These are phyloP conservation scores for Auricularia sp. DNA, from an alignment of 768 basidiomycete genomes.

Conservation along the genomic window DNA sequence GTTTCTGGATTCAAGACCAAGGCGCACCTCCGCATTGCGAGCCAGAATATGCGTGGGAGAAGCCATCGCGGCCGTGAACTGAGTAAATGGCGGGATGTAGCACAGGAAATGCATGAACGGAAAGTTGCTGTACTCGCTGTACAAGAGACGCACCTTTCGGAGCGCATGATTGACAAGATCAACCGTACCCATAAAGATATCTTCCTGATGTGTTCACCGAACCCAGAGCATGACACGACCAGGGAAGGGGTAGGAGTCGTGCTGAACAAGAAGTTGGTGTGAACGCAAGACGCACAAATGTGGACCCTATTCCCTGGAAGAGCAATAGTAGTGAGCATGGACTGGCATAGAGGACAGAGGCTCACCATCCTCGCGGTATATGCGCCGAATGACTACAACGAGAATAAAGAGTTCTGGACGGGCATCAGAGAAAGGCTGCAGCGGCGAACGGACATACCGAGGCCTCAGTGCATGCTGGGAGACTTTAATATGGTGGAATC, in stretches of 20 bases:
- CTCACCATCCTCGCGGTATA: neutral
- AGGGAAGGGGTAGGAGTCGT: neutral
- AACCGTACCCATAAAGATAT: neutral
- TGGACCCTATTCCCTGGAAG: neutral
- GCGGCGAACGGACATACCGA: neutral
- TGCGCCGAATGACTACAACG: neutral
- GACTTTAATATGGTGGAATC: no score
- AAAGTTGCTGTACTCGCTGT: neutral
- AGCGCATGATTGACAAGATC: neutral
- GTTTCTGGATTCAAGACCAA: no score
- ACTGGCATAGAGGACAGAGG: neutral
- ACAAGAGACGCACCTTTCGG: neutral
- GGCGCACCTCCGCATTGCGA: neutral
- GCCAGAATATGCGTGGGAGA: neutral
- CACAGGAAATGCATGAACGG: neutral
- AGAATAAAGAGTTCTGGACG: neutral
- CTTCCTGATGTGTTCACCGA: neutral
- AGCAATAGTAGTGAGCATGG: neutral
- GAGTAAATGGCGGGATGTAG: neutral
- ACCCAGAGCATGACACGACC: neutral
- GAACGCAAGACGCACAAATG: neutral
- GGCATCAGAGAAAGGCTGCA: neutral
- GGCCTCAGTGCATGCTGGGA: slow-evolving; percentile 10
- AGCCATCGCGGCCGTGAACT: neutral
- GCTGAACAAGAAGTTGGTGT: neutral